phyloP scores from a whole-genome alignment of 2,329 filamentous ascomycete species.

The Ceratocystis albifundus region DNA sequence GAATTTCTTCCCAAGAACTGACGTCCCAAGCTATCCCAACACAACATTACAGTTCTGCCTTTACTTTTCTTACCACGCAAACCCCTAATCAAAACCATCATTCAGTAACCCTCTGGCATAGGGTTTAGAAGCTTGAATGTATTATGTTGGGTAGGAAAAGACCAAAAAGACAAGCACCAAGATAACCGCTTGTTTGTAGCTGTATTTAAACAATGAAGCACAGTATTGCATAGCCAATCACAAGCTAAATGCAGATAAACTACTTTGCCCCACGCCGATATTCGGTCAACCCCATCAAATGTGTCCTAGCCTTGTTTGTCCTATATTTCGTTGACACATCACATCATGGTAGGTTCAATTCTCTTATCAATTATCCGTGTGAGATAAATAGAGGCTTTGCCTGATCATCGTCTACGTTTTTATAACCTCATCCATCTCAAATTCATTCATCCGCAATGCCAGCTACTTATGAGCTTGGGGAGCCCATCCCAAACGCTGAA shows the following conservation, averaged over 20 bases:
- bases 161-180: no score
- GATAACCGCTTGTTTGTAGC: no score
- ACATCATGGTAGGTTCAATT: background rate
- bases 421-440: background rate
- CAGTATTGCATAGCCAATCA: background rate
- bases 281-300: background rate
- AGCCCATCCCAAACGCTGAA: constrained; percentile 66
- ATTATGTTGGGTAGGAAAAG: no score
- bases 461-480: constrained; percentile 44
- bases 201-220: background rate
- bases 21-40: no score
- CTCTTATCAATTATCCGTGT: background rate
- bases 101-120: no score
- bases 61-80: no score
- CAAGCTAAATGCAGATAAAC: background rate
- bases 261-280: constrained; percentile 8
- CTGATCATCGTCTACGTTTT: background rate
- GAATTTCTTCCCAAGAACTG: no score
- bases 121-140: no score
- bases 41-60: no score
- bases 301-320: background rate
- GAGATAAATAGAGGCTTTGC: background rate
- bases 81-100: no score
- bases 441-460: constrained; percentile 32
- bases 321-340: background rate